Evolutionary conservation across 1,284 basidiomycete genomes (phyloP), one percentile per base, ranked within the genome.

Genomic region (Apiotrichum sp.): DNA sequence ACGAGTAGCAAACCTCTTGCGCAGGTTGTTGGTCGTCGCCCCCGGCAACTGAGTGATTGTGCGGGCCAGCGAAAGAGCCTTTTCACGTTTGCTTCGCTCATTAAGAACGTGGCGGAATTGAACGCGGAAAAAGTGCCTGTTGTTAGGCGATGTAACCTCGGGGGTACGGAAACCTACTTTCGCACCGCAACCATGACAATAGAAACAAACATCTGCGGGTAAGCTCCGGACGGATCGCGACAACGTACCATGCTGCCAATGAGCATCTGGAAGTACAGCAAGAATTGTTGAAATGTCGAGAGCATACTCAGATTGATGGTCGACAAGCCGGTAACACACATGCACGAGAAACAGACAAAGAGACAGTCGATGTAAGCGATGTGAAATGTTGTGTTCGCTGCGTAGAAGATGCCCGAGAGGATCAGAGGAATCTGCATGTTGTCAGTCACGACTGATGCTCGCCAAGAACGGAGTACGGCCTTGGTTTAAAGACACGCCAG

Each of bases 51-150:
- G 47, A 0, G 72, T 67, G 22, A 74, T 55, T 0, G 69, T 72
- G 50, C 65, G 62, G 16, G 64, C 50, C 6, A 74, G 39, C 36
- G 54, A 63, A 50, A 70, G 49, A 22, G 59, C 39, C 42, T 49
- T 50, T n/a, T 50, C 49, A 43, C 58, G 54, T 6, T 56, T 48
- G 48, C 38, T 41, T 4, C 82, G 80, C 40, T 69, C 78, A 56
- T 81, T 78, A 46, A 91, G 77, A 50, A 89, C 81, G 68, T 87
- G 78, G 55, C 83, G 78, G 67, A 90, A 89, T 65, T 84, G 85
- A 63, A 79, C 80, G 2, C 84, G 83, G 69, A 92, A 90, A 73
- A 88, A 90, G 64, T 83, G 79, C 66, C 87, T 88, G 65, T 6
- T 8, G 29, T 41, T 38, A 36, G 32, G 22, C 31, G 8, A 2